Percentiles rank a stretch among this genome's conserved stretches.
phyloP scores from a whole-genome alignment of 2,329 filamentous ascomycete species.

The Diaporthe vexans region DNA sequence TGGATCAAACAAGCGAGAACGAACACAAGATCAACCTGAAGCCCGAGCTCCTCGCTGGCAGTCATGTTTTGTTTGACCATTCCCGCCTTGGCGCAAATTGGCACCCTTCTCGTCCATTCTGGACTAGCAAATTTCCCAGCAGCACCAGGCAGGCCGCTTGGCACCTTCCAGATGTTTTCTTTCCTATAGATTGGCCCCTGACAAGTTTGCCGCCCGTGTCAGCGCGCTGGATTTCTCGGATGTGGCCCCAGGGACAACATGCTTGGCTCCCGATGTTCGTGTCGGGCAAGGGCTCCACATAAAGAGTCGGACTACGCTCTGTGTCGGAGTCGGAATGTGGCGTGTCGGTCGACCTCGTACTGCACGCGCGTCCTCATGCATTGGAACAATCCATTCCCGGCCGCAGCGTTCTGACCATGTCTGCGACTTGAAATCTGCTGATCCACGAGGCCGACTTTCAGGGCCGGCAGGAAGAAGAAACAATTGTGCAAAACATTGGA shows the following conservation, averaged over 20 bases:
- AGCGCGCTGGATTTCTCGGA: not conserved
- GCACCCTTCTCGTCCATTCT: not conserved
- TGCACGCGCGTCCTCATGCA: not conserved
- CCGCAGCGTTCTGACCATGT: not conserved
- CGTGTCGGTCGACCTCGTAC: not conserved
- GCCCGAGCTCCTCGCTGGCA: not conserved
- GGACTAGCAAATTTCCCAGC: not conserved
- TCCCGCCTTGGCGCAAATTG: not conserved
- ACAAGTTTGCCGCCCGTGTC: not conserved
- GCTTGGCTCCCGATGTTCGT: not conserved
- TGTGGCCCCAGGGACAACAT: not conserved
- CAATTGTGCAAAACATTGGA: slow-evolving; percentile 1
- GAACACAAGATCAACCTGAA: not conserved
- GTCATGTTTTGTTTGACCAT: not conserved
- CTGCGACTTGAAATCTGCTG: not conserved
- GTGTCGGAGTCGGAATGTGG: not conserved
- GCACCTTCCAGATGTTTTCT: not conserved
- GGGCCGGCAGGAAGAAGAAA: not conserved
- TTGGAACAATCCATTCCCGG: not conserved
- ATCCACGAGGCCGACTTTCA: not conserved
- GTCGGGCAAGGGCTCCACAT: not conserved
- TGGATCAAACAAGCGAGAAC: not conserved
- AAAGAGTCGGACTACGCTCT: not conserved
- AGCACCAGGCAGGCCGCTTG: not conserved
- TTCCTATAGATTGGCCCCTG: not conserved